Evolutionary conservation across 805 yeast species (phyloP).

Genomic region (Naumovozyma castellii): DNA sequence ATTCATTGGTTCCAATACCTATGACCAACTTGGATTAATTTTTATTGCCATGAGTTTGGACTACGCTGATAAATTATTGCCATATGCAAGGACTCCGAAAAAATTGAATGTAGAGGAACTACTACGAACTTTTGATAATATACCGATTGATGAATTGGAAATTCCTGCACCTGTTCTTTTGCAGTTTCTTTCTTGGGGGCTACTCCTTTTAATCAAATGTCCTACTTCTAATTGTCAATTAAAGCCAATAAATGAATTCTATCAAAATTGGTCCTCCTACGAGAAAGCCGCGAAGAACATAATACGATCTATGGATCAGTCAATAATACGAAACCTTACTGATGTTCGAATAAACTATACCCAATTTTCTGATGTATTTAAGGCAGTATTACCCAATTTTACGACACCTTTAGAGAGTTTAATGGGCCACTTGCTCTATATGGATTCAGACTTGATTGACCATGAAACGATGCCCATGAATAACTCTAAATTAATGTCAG

Average conservation of each 20-base stretch:
- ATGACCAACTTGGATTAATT: slow-evolving; percentile 37
- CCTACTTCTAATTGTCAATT: slow-evolving; percentile 28
- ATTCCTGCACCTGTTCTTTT: slow-evolving; percentile 36
- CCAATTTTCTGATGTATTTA: slow-evolving; percentile 30
- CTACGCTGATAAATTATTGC: slow-evolving; percentile 2
- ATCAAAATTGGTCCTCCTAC: slow-evolving; percentile 35
- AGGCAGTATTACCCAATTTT: slow-evolving; percentile 34
- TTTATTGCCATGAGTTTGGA: slow-evolving; percentile 37
- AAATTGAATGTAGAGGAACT: slow-evolving; percentile 6
- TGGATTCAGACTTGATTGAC: slow-evolving; percentile 17
- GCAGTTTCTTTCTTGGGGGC: slow-evolving; percentile 39
- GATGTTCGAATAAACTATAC: slow-evolving; percentile 18
- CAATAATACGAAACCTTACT: slow-evolving; percentile 22
- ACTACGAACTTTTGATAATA: slow-evolving; percentile 36
- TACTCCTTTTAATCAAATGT: slow-evolving; percentile 36
- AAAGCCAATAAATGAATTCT: slow-evolving; percentile 17
- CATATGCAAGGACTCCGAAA: not conserved
- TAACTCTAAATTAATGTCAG: slow-evolving; percentile 20
- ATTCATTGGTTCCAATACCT: slow-evolving; percentile 28
- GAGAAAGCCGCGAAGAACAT: slow-evolving; percentile 37
- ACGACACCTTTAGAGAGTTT: slow-evolving; percentile 38
- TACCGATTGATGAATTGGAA: slow-evolving; percentile 31
- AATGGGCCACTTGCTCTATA: slow-evolving; percentile 36
- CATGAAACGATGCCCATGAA: slow-evolving; percentile 2
- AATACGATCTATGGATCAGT: slow-evolving; percentile 40